Evolutionary conservation across 148 eudicot genomes (phyloP).

Genomic region (Tetragonia tetragonoides): DNA sequence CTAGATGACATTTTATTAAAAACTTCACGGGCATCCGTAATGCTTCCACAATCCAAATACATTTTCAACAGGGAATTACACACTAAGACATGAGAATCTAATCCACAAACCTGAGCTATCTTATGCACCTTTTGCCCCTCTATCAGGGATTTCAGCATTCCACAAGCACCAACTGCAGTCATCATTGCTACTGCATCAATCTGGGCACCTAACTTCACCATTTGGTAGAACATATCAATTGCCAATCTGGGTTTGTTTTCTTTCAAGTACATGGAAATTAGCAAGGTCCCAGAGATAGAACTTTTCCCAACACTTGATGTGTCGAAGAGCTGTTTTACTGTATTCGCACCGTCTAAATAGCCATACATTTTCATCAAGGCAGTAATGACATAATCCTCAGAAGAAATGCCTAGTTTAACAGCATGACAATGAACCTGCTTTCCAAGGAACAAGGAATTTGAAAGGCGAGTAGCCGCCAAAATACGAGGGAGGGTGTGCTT

Average conservation of each 20-base stretch:
- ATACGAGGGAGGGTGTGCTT: conserved; percentile 66
- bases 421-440: conserved; percentile 64
- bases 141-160: conserved; percentile 36
- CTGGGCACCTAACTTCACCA: conserved; percentile 36
- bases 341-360: conserved; percentile 37
- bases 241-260: conserved; percentile 47
- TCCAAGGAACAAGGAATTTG: conserved; percentile 40
- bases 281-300: conserved; percentile 51
- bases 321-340: conserved; percentile 48
- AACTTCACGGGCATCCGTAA: conserved; percentile 44
- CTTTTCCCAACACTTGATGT: conserved; percentile 25
- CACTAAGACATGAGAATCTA: conserved; percentile 53
- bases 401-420: conserved; percentile 48
- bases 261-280: conserved; percentile 45
- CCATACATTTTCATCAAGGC: conserved; percentile 70
- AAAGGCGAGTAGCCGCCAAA: conserved; percentile 43
- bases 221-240: conserved; percentile 45
- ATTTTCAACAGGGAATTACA: conserved; percentile 60
- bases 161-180: conserved; percentile 58
- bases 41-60: conserved; percentile 63
- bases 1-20: conserved; percentile 54
- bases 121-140: conserved; percentile 52
- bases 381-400: conserved; percentile 50
- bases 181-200: conserved; percentile 50
- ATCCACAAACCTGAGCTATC: conserved; percentile 46